A percentile compares a stretch with the other conserved stretches of the same genome.
These are phyloP conservation scores for Theobroma grandiflorum DNA, from an alignment of 441 rosid species.

Conservation along the genomic window DNA sequence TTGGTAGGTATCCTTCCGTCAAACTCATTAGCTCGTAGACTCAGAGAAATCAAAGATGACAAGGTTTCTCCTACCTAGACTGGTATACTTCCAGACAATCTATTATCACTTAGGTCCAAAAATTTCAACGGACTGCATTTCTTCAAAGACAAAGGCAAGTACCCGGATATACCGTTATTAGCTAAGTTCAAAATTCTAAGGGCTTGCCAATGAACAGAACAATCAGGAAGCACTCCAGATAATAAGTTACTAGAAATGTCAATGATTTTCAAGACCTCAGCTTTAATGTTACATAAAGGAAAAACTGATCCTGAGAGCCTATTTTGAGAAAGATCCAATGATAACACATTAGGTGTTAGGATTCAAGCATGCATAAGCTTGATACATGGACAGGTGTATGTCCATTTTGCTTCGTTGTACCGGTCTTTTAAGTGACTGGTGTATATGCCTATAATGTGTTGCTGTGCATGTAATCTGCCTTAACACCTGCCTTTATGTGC, in stretches of 20 bases:
- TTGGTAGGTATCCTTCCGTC: slow-evolving; percentile 25
- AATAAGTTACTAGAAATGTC: slow-evolving; percentile 34
- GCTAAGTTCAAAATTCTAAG: slow-evolving; percentile 29
- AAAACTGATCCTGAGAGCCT: slow-evolving; percentile 28
- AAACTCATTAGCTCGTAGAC: slow-evolving; percentile 30
- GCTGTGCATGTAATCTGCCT: too few relatives aligned
- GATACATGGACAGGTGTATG: too few relatives aligned
- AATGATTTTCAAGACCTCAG: background rate
- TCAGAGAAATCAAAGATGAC: background rate
- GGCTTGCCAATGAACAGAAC: background rate
- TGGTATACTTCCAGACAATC: slow-evolving; percentile 31
- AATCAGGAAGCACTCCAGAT: slow-evolving; percentile 17
- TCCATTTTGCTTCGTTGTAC: too few relatives aligned
- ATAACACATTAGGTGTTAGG: slow-evolving; percentile 9
- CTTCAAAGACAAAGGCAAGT: slow-evolving; percentile 22
- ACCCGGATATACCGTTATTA: slow-evolving; percentile 30
- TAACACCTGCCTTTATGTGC: too few relatives aligned
- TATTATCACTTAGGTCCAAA: slow-evolving; percentile 24
- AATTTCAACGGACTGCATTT: slow-evolving; percentile 20
- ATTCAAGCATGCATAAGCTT: slow-evolving; percentile 28
- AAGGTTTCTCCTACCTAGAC: slow-evolving; percentile 25
- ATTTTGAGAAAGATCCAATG: slow-evolving; percentile 28
- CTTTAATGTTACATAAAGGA: slow-evolving; percentile 9
- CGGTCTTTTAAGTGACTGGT: too few relatives aligned
- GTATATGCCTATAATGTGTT: too few relatives aligned